Base-by-base conservation (phyloP, 192 early-diverging fungal genomes). In the Phycomyces nitens region DNA sequence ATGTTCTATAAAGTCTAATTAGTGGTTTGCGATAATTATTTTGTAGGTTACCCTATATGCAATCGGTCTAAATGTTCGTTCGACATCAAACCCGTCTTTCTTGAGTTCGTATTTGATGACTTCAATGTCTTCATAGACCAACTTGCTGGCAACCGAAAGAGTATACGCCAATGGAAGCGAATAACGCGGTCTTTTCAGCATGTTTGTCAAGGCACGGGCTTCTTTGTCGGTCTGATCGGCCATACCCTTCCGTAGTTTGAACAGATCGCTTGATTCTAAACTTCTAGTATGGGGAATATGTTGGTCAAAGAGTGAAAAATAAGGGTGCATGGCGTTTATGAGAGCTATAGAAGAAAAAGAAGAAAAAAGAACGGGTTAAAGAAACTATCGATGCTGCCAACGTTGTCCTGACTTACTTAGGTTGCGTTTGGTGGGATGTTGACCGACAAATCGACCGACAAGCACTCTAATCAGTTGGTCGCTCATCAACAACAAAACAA, bases 51-150 rank as follows among this genome's bases (percentile, higher is more conserved):
- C 80, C 73, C 66, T 81, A 44, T 81, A 84, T 26, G 74, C 82
- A 43, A 84, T 72, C 1, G 82, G 73, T 42, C 71, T 57, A 56
- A 84, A 84, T 0, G 82, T 77, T 3, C 75, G 68, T 47, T 71
- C 55, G 9, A 81, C 53, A 59, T 84, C 79, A 65, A 77, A 84
- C 22, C 82, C 82, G 24, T 77, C 71, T 22, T 60, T 62, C 26
- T 73, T 58, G 10, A 84, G 68, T 40, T 84, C 82, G 58, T 79
- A 79, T 20, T 72, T 64, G 26, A 84, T 81, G 9, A 84, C 66
- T 11, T 72, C 68, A 12, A 84, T 69, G 34, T 84, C 75, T 47
- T 84, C 82, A 53, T 84, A 84, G 1, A 65, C 77, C 0, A 84
- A 54, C 42, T 81, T 81, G 15, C 73, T 71, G 7, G 80, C 75